Evolutionary conservation across 345 rosid species (phyloP), one percentile per base, ranked within the genome.

Genomic region (Populus euphratica): DNA sequence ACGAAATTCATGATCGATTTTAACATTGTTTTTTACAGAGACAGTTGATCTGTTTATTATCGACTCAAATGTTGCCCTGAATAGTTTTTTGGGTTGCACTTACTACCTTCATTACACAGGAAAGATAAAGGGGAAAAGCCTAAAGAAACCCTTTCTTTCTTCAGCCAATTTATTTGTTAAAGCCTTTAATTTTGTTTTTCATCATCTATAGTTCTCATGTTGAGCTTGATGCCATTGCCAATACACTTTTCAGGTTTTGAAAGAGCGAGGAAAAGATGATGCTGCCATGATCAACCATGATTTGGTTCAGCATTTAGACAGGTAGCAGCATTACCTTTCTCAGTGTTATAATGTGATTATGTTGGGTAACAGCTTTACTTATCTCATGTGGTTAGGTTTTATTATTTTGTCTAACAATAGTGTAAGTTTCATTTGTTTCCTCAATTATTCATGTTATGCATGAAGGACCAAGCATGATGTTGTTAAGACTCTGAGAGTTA

Each of bases 211-310:
- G 21, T 49, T 49, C 54, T 49, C 54, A 5, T 49, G 54, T 14
- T 14, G 54, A 49, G 54, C 54, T 49, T 49, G 54, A 17, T 49
- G 52, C 41, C 69, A 43, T 50, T 75, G 73, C 23, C 75, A 38
- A 36, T 79, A 23, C 67, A 21, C 68, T 36, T 72, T 61, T 67
- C 83, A 93, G 97, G 94, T 93, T 74, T 83, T 93, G 80, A 93
- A 86, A 85, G 94, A 82, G 81, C 87, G 92, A 79, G 91, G 92
- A 56, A 70, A 89, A 20, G 91, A 89, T 74, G 87, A 83, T 76
- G 83, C 77, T 74, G 68, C 80, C 68, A 64, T 81, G 27, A 86
- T 79, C 80, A 82, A 76, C 79, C 86, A 72, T 17, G 88, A 87
- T 56, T 36, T 72, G 56, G 91, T 68, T 75, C 92, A 78, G 72